phyloP scores from a whole-genome alignment of 129 eudicot genomes.

The Flaveria robusta region DNA sequence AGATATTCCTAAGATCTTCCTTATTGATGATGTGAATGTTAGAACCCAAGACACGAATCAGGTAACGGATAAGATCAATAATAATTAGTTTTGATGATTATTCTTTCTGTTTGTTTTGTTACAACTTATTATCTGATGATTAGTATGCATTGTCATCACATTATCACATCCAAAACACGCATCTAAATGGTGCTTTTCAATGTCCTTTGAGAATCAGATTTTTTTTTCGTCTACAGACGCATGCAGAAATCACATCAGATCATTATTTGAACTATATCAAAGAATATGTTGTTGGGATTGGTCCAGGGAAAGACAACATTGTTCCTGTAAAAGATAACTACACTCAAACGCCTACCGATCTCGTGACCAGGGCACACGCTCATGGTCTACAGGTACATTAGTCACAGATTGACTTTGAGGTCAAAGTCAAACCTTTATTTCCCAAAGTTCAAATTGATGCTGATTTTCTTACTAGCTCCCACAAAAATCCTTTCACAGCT shows the following conservation, averaged over 20 bases:
- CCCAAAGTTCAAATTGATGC: conserved; percentile 15
- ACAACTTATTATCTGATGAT: too few species aligned
- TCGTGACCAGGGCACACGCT: conserved; percentile 83
- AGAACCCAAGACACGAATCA: conserved; percentile 89
- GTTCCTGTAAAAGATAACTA: conserved; percentile 60
- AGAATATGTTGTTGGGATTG: conserved; percentile 86
- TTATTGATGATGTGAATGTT: conserved; percentile 57
- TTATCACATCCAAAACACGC: not conserved
- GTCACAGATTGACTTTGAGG: conserved; percentile 23
- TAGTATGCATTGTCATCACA: not conserved
- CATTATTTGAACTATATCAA: conserved; percentile 68
- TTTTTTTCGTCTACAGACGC: conserved; percentile 50
- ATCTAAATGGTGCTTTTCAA: not conserved
- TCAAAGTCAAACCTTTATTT: not conserved
- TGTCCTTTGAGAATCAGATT: not conserved
- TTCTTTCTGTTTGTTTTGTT: not conserved
- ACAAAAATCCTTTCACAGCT: not conserved
- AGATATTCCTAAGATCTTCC: conserved; percentile 83
- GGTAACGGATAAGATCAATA: conserved; percentile 38
- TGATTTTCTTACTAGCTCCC: not conserved
- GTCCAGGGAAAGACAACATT: conserved; percentile 82
- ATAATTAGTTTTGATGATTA: not conserved
- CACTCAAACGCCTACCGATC: conserved; percentile 64
- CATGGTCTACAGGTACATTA: conserved; percentile 69
- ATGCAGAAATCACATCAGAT: conserved; percentile 86